A percentile compares a stretch with the other conserved stretches of the same genome.
Evolutionary conservation across 1,284 basidiomycete species (phyloP).

Genomic region (Meripilus lineatus): DNA sequence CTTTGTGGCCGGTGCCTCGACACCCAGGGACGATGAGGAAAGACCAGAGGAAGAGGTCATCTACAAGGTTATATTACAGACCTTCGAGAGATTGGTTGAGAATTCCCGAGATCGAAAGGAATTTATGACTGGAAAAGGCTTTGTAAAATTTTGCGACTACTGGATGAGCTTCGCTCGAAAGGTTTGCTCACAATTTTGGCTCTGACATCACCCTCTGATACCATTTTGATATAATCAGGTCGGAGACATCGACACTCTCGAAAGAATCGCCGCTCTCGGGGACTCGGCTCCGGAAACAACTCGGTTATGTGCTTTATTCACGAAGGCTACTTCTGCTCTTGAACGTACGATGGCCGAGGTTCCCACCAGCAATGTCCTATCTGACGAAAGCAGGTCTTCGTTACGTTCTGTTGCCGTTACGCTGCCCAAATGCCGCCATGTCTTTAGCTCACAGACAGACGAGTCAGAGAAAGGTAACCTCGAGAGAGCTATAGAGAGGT

Average conservation of each 20-base stretch:
- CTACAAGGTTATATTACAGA: background rate
- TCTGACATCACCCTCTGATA: too few species aligned
- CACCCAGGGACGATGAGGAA: too few species aligned
- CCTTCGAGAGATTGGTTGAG: background rate
- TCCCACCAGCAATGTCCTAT: too few species aligned
- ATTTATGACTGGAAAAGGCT: background rate
- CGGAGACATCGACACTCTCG: too few species aligned
- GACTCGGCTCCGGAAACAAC: too few species aligned
- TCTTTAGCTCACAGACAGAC: background rate
- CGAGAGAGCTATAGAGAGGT: background rate
- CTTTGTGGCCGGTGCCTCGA: background rate
- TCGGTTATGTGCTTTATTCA: background rate
- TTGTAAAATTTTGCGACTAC: background rate
- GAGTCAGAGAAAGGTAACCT: background rate
- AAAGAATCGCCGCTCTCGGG: too few species aligned
- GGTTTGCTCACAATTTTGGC: too few species aligned
- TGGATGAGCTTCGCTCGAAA: constrained; percentile 3
- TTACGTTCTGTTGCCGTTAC: background rate
- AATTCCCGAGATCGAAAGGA: background rate
- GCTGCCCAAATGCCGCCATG: background rate
- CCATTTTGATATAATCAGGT: too few species aligned
- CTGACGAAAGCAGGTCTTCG: background rate
- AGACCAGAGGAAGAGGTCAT: background rate
- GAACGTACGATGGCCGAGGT: too few species aligned
- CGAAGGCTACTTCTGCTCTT: background rate